Evolutionary conservation across 1,284 basidiomycete species (phyloP).

Genomic region (Austropuccinia psidii): DNA sequence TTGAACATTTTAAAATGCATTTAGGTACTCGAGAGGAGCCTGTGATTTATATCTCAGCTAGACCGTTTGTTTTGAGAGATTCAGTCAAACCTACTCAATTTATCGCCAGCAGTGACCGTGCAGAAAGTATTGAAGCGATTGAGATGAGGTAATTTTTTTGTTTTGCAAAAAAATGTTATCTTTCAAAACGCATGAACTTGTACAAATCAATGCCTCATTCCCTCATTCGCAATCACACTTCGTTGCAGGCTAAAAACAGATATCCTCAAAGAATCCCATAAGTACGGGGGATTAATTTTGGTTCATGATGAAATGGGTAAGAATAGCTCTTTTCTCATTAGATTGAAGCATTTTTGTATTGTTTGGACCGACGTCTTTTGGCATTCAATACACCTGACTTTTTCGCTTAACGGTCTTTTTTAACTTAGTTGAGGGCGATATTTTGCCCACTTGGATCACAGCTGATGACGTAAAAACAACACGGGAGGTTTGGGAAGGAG

Average conservation of each 20-base stretch:
- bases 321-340: slow-evolving; percentile 2
- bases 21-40: slow-evolving; percentile 58
- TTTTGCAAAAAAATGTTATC: no score
- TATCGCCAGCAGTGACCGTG: slow-evolving; percentile 76
- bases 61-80: slow-evolving; percentile 94
- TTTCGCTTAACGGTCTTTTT: neutral
- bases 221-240: neutral
- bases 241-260: slow-evolving; percentile 64
- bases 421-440: slow-evolving; percentile 61
- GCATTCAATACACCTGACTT: neutral
- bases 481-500: slow-evolving; percentile 72
- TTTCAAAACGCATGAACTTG: no score
- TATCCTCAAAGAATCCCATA: slow-evolving; percentile 78
- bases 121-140: slow-evolving; percentile 90
- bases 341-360: slow-evolving; percentile 17
- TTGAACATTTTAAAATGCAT: slow-evolving; percentile 70
- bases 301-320: slow-evolving; percentile 74
- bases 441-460: slow-evolving; percentile 88
- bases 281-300: slow-evolving; percentile 80
- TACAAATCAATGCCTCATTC: neutral
- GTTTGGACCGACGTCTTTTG: neutral
- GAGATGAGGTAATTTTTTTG: slow-evolving; percentile 58
- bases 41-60: slow-evolving; percentile 81
- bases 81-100: slow-evolving; percentile 73
- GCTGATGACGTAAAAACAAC: slow-evolving; percentile 89